phyloP scores from a whole-genome alignment of 176 grass and related monocot species.

The Carex littledalei region DNA sequence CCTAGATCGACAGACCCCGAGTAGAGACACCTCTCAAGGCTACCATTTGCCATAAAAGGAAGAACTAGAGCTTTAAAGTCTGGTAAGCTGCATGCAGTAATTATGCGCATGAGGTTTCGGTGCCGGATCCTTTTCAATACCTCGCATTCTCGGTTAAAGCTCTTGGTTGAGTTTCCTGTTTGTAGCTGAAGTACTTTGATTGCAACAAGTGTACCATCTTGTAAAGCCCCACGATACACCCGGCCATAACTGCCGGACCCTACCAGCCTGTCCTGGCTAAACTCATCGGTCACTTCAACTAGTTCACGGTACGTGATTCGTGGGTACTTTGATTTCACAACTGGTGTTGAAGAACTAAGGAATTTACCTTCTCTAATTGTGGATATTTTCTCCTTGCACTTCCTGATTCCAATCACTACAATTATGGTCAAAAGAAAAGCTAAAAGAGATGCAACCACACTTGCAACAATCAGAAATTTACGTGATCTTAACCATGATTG shows the following conservation, averaged over 20 bases:
- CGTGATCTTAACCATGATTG: slow-evolving; percentile 33
- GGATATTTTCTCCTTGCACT: slow-evolving; percentile 29
- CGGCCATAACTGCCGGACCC: slow-evolving; percentile 76
- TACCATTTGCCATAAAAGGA: slow-evolving; percentile 92
- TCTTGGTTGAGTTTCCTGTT: slow-evolving; percentile 78
- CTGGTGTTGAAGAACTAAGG: slow-evolving; percentile 36
- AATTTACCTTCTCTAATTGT: slow-evolving; percentile 29
- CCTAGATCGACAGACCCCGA: slow-evolving; percentile 42
- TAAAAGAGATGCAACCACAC: slow-evolving; percentile 25
- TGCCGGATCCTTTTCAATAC: slow-evolving; percentile 92
- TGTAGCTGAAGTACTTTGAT: slow-evolving; percentile 90
- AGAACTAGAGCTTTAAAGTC: slow-evolving; percentile 97
- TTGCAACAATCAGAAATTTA: slow-evolving; percentile 40
- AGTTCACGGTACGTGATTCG: slow-evolving; percentile 78
- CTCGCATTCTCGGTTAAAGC: slow-evolving; percentile 82
- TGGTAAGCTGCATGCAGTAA: slow-evolving; percentile 77
- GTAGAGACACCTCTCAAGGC: slow-evolving; percentile 74
- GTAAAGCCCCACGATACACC: slow-evolving; percentile 63
- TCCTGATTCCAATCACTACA: slow-evolving; percentile 36
- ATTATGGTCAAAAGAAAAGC: slow-evolving; percentile 44
- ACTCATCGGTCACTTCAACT: slow-evolving; percentile 61
- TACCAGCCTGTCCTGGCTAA: slow-evolving; percentile 44
- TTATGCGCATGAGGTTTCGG: slow-evolving; percentile 87
- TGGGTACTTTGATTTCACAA: slow-evolving; percentile 68
- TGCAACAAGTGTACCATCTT: slow-evolving; percentile 62